These are phyloP conservation scores for Sedum album DNA, from an alignment of 164 flowering plant species.

Conservation along the genomic window DNA sequence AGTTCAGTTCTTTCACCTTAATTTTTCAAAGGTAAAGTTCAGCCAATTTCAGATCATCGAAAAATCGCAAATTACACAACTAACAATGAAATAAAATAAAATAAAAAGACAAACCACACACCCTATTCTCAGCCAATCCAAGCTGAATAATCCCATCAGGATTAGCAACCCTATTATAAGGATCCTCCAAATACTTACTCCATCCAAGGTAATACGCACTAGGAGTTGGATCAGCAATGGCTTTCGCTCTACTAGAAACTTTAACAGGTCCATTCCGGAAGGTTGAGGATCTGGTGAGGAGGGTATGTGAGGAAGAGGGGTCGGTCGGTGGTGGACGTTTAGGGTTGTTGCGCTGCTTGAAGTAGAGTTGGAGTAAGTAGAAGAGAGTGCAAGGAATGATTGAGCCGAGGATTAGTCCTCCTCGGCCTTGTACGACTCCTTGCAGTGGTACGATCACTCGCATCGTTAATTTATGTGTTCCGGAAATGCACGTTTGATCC, in stretches of 20 bases:
- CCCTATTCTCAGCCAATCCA: conserved; percentile 62
- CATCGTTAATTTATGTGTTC: no score
- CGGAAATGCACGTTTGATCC: no score
- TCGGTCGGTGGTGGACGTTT: conserved; percentile 44
- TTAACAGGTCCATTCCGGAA: conserved; percentile 44
- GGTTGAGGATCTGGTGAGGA: conserved; percentile 16
- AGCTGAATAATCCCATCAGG: conserved; percentile 61
- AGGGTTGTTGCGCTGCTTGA: conserved; percentile 49
- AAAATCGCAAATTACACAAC: not conserved
- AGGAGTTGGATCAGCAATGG: conserved; percentile 31
- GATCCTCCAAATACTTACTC: conserved; percentile 36
- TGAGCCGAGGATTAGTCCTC: conserved; percentile 70
- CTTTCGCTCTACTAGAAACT: conserved; percentile 49
- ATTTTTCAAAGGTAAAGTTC: no score
- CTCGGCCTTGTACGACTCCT: conserved; percentile 78
- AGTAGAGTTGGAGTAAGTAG: conserved; percentile 69
- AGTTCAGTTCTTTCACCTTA: no score
- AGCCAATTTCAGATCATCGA: no score
- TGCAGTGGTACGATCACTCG: conserved; percentile 86
- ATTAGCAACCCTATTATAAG: conserved; percentile 31
- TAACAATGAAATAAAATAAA: not conserved
- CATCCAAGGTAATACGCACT: conserved; percentile 52
- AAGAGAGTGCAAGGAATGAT: conserved; percentile 79
- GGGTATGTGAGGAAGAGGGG: conserved; percentile 27
- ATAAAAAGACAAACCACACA: conserved; percentile 13